Conservation (phyloP, 257 asterid genomes). For the Solanum bukasovii region DNA sequence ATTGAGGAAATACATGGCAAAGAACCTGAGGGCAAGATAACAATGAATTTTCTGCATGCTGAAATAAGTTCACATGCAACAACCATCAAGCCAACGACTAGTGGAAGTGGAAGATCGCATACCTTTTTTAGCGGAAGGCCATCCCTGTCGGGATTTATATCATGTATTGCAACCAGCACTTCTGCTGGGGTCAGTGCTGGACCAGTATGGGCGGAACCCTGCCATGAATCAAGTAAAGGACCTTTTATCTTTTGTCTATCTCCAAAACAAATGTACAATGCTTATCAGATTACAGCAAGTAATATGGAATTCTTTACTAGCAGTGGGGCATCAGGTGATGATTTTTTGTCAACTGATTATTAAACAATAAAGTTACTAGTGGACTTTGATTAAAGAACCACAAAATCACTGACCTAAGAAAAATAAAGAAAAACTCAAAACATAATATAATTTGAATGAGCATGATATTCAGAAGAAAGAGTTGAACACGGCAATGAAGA, state of each 20-base stretch:
- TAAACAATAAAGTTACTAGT: background rate
- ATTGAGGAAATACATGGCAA: background rate
- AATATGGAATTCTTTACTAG: background rate
- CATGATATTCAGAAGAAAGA: background rate
- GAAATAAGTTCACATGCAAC: background rate
- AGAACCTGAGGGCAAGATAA: background rate
- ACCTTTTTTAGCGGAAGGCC: conserved; percentile 92
- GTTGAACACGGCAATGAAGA: background rate
- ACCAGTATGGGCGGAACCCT: conserved; percentile 97
- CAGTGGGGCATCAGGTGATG: background rate
- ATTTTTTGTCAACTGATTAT: background rate
- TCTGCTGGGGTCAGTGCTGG: conserved; percentile 97
- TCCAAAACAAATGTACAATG: background rate
- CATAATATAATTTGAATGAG: background rate
- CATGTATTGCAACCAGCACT: conserved; percentile 98
- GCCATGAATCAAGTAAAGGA: conserved; percentile 13
- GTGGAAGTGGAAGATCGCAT: background rate
- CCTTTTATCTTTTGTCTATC: conserved; percentile 1
- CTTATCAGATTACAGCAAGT: background rate
- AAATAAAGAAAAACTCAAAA: background rate
- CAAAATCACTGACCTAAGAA: background rate
- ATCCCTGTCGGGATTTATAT: conserved; percentile 81
- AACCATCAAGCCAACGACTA: background rate
- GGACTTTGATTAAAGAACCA: background rate
- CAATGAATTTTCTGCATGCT: background rate